phyloP scores from a whole-genome alignment of 208 protist genomes.

The Leishmania major region DNA sequence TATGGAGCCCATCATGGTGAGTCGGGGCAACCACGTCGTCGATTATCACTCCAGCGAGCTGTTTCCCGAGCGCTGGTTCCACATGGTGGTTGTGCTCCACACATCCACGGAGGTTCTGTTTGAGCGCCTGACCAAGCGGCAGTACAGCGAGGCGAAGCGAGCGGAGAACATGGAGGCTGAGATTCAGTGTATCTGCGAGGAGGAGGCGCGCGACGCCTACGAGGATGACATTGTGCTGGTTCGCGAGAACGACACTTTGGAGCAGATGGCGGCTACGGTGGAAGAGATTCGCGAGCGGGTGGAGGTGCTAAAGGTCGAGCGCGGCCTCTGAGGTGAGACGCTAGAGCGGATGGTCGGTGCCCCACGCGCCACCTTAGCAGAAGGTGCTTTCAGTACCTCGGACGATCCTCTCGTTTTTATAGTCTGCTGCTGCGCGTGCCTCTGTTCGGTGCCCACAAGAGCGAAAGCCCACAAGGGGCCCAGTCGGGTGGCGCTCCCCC shows the following conservation, averaged over 20 bases:
- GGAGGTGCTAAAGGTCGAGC: constrained; percentile 43
- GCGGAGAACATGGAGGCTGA: constrained; percentile 98
- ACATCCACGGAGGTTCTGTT: constrained; percentile 92
- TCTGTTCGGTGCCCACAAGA: background rate
- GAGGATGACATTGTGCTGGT: constrained; percentile 87
- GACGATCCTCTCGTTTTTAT: background rate
- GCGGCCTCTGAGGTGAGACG: constrained; percentile 17
- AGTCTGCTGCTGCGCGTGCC: too few species aligned
- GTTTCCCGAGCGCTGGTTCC: constrained; percentile 98
- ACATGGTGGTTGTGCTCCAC: constrained; percentile 96
- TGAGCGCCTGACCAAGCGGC: constrained; percentile 88
- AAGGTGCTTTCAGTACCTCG: background rate
- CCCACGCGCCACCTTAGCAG: background rate
- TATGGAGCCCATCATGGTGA: constrained; percentile 93
- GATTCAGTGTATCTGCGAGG: constrained; percentile 96
- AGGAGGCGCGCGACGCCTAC: constrained; percentile 96
- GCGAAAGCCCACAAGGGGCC: background rate
- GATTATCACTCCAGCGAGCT: constrained; percentile 97
- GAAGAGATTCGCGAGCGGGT: constrained; percentile 67
- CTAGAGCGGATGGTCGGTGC: background rate
- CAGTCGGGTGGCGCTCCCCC: background rate
- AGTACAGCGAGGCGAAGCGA: constrained; percentile 94
- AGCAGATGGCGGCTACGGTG: constrained; percentile 93
- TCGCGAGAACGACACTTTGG: constrained; percentile 90
- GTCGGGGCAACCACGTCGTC: constrained; percentile 91